Evolutionary conservation across 78 protist species (phyloP).

Genomic region (Pigoraptor vietnamica): DNA sequence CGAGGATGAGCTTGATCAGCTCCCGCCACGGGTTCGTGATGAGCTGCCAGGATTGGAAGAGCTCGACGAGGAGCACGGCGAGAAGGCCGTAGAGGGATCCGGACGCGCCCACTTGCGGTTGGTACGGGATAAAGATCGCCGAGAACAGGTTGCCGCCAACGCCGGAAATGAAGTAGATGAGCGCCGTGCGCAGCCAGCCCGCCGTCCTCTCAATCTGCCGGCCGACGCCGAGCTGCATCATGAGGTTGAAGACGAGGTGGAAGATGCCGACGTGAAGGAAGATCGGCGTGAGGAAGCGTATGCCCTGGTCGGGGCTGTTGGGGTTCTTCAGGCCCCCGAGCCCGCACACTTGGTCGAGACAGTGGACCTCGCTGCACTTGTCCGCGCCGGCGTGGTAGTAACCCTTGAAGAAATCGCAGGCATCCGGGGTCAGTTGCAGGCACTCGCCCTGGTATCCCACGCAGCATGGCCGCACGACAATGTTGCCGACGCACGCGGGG

Average conservation of each 20-base stretch:
- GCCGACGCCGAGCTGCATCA: neutral
- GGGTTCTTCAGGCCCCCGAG: neutral
- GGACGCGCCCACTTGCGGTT: neutral
- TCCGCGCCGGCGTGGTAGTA: neutral
- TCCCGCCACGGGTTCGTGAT: neutral
- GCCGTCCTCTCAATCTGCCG: slow-evolving; percentile 14
- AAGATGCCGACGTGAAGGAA: slow-evolving; percentile 38
- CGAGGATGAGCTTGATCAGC: neutral
- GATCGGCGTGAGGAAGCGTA: slow-evolving; percentile 36
- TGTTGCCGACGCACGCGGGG: neutral
- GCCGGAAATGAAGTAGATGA: slow-evolving; percentile 30
- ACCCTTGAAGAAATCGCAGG: neutral
- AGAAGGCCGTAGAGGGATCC: slow-evolving; percentile 23
- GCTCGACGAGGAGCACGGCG: slow-evolving; percentile 22
- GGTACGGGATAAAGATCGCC: slow-evolving; percentile 30
- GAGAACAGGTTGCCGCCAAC: slow-evolving; percentile 30
- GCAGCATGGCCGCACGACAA: neutral
- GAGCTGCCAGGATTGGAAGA: slow-evolving; percentile 29
- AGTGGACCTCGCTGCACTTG: neutral
- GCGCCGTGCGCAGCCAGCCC: slow-evolving; percentile 22
- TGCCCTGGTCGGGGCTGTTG: slow-evolving; percentile 33
- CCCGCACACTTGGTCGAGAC: slow-evolving; percentile 15
- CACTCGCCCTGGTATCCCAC: neutral
- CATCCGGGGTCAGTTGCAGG: neutral
- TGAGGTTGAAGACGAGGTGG: neutral